These are phyloP conservation scores for Protomyces inouyei DNA, from an alignment of 1,139 yeast species.

Conservation along the genomic window DNA sequence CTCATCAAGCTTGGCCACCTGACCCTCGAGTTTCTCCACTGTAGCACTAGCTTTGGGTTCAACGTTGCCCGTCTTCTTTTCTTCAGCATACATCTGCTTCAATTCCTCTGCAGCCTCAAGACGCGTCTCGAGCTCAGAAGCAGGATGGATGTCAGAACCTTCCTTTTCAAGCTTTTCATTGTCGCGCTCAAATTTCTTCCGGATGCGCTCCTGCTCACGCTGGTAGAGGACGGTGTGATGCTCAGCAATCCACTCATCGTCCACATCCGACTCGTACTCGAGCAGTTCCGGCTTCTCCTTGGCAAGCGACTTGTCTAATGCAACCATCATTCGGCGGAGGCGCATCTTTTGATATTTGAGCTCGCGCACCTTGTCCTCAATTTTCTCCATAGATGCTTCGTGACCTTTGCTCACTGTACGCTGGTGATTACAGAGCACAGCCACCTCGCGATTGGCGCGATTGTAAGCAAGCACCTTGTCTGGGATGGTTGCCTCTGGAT, in stretches of 20 bases:
- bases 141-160: constrained; percentile 51
- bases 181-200: constrained; percentile 66
- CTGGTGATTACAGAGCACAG: constrained; percentile 95
- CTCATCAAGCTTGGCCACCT: constrained; percentile 65
- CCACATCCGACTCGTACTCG: constrained; percentile 64
- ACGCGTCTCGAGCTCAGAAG: constrained; percentile 56
- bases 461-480: constrained; percentile 84
- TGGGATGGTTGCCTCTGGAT: constrained; percentile 77
- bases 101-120: constrained; percentile 56
- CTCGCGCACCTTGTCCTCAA: constrained; percentile 70
- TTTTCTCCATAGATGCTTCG: constrained; percentile 71
- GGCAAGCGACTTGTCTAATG: constrained; percentile 56
- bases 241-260: constrained; percentile 40
- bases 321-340: constrained; percentile 62
- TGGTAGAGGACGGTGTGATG: constrained; percentile 55
- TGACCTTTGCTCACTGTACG: constrained; percentile 84
- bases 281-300: constrained; percentile 51
- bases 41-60: constrained; percentile 51
- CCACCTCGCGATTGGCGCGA: constrained; percentile 93
- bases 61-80: constrained; percentile 58
- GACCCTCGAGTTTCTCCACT: constrained; percentile 68
- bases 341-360: constrained; percentile 79
- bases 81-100: constrained; percentile 50
- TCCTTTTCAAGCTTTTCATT: constrained; percentile 66
- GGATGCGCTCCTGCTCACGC: constrained; percentile 59